Base-by-base conservation (phyloP, 2,329 filamentous ascomycete genomes). In the Venturiaceae sp. region DNA sequence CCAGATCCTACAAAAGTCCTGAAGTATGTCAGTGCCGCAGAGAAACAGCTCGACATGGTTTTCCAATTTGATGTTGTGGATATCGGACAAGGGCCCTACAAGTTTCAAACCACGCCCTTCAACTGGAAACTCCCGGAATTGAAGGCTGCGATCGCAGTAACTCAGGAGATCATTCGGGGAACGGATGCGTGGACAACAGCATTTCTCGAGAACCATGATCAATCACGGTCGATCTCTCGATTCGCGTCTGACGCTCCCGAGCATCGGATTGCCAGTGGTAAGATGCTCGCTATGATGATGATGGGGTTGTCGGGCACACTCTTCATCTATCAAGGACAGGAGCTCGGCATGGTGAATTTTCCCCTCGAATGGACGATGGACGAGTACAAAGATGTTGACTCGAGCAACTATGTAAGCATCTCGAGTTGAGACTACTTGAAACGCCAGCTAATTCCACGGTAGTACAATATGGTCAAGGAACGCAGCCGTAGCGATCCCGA, bases 51-150 rank as follows among this genome's bases (percentile, higher is more conserved):
- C 53, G 80, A 83, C 66, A 88, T 88, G 85, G 82, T 87, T 1
- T 88, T 88, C 69, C 82, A 84, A 63, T 84, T 85, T 62, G 81
- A 84, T 63, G 77, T 84, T 11, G 83, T 87, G 7, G 79, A 85
- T 64, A 26, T 62, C 32, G 61, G 60, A 33, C 60, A 53, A 44
- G 53, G 58, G 11, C 53, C 39, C 21, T 46, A 60, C 21, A 60
- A 58, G 28, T 59, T 46, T n/a, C 36, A 59, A n/a, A 59, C 52
- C 9, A 57, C 52, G 16, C 58, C 55, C 2, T 53, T 50, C 34
- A 46, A 50, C 21, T 60, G 54, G 54, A 60, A 36, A 39, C 30
- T 60, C 16, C 53, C 58, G 3, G 26, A 36, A 16, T 37, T 58
- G 7, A 60, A 60, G 39, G 28, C 26, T n/a, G 59, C 57, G 3